These are phyloP conservation scores for Glycine latifolia DNA, from an alignment of 306 rosid species.

Conservation along the genomic window DNA sequence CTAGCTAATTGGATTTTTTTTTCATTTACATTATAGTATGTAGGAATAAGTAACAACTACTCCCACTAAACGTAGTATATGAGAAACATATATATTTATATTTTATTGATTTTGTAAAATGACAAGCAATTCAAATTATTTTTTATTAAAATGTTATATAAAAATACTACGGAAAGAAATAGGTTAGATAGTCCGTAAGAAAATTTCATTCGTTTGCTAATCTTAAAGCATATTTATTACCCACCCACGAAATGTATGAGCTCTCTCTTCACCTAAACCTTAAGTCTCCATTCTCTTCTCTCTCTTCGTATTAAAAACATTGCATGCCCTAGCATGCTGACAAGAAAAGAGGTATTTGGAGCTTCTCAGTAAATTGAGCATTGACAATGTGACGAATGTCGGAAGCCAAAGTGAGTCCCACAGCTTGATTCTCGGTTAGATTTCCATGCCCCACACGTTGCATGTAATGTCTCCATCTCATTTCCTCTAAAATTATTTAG, in stretches of 20 bases:
- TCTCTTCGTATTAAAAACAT: background rate
- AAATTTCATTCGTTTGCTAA: too few species aligned
- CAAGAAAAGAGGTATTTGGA: background rate
- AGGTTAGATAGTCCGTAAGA: too few species aligned
- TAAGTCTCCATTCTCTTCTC: background rate
- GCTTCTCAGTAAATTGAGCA: background rate
- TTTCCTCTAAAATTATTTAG: background rate
- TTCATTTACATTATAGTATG: too few species aligned
- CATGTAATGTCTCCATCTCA: slow-evolving; percentile 58
- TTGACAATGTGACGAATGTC: background rate
- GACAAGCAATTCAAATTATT: too few species aligned
- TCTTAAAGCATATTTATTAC: background rate
- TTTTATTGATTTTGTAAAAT: too few species aligned
- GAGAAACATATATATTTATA: too few species aligned
- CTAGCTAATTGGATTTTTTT: too few species aligned
- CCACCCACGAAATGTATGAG: background rate
- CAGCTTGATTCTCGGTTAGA: slow-evolving; percentile 59
- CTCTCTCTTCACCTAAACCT: background rate
- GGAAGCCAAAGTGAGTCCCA: slow-evolving; percentile 52
- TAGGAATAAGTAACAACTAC: too few species aligned
- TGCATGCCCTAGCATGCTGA: too few species aligned
- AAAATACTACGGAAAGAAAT: too few species aligned
- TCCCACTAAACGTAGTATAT: too few species aligned
- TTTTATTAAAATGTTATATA: too few species aligned
- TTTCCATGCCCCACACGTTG: slow-evolving; percentile 50